Evolutionary conservation across 306 rosid species (phyloP), one percentile per base, ranked within the genome.

Genomic region (Rubus parviflorus): DNA sequence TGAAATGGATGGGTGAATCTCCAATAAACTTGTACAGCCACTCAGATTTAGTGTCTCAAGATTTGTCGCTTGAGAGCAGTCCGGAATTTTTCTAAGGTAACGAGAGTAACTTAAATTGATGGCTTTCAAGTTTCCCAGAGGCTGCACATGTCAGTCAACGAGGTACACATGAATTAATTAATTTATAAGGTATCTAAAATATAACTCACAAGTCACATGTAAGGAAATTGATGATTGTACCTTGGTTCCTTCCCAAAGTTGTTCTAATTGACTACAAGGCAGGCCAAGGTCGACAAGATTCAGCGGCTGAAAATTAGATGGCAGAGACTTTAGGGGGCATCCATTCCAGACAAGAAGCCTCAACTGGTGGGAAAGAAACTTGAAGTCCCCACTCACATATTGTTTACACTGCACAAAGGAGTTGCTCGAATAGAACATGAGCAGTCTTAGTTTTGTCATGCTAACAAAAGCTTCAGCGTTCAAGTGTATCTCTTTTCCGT

Each of bases 401-500:
- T 25, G 66, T 2, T 60, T 60, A 25, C 37, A 60, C 68, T 12
- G n/a, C n/a, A n/a, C n/a, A n/a, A n/a, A n/a, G n/a, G n/a, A 30
- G 35, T 1, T 45, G 12, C 13, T 8, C 20, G 1, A 2, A 6
- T n/a, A 0, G 30, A 75, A 11, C 46, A 52, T 71, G 3, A 85
- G 79, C 30, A 79, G 41, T 56, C 66, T 79, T 47, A 85, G 68
- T 15, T 79, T 61, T 57, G 20, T 52, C 83, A 81, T 74, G 0
- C 10, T 45, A 74, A 41, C 47, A 60, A 84, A 85, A 73, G 85
- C 81, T 11, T 11, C 23, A 70, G 77, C 79, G 69, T 68, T 68
- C 25, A 78, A 64, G n/a, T 3, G 0, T 56, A 23, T 1, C 17
- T 0, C 14, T 4, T 15, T 7, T 16, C 3, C 3, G 5, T 16